Percentiles rank a stretch among this genome's conserved stretches.
Conservation (phyloP, 805 yeast species). For the Diddensiella caesifluorescens region DNA sequence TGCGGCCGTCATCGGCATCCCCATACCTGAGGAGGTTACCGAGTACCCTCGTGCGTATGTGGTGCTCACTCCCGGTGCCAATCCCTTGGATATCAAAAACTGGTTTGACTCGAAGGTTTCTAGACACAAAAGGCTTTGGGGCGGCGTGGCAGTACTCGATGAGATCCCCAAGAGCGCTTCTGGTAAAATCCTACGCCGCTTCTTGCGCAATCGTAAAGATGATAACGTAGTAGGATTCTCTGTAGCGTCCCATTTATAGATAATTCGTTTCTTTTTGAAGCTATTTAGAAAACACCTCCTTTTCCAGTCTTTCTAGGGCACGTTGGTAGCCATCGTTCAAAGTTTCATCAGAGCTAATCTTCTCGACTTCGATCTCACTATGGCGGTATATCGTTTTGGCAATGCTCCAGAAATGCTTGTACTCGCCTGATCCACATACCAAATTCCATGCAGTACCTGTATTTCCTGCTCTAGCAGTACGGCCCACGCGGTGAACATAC, state of each 20-base stretch:
- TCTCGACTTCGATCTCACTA: conserved; percentile 6
- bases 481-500: conserved; percentile 92
- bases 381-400: conserved; percentile 30
- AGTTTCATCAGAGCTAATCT: conserved; percentile 6
- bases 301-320: conserved; percentile 18
- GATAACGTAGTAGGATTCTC: conserved; percentile 15
- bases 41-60: conserved; percentile 43
- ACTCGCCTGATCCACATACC: conserved; percentile 74
- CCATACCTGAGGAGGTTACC: conserved; percentile 71
- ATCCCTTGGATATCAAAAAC: conserved; percentile 23
- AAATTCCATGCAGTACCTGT: conserved; percentile 70
- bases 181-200: conserved; percentile 91
- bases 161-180: conserved; percentile 92
- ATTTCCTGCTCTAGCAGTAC: conserved; percentile 92
- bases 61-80: conserved; percentile 24
- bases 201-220: conserved; percentile 55
- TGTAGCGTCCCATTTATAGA: not conserved
- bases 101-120: conserved; percentile 37
- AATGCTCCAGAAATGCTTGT: conserved; percentile 40
- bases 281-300: conserved; percentile 18
- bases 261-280: not conserved
- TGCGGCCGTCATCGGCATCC: conserved; percentile 80
- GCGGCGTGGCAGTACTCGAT: conserved; percentile 58
- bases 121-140: conserved; percentile 36
- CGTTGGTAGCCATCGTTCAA: conserved; percentile 15